These are phyloP conservation scores for Vigna hirtella DNA, from an alignment of 306 rosid species.

Conservation along the genomic window DNA sequence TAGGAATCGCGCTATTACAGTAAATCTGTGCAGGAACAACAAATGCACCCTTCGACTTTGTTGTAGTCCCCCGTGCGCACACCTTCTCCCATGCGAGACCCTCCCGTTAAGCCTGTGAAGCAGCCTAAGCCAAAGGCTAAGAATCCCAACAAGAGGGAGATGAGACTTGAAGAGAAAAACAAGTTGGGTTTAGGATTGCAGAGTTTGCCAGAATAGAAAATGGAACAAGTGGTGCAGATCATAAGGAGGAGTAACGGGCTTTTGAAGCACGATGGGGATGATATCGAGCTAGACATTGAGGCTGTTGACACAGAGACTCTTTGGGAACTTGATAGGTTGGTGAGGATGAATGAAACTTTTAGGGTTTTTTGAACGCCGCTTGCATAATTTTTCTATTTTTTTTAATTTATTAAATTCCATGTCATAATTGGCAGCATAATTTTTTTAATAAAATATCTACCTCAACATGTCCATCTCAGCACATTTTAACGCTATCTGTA, in stretches of 20 bases:
- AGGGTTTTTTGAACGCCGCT: no score
- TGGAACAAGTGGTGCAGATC: constrained; percentile 96
- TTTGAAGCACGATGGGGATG: constrained; percentile 96
- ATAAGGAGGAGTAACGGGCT: constrained; percentile 88
- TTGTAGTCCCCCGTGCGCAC: constrained; percentile 72
- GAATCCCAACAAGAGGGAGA: constrained; percentile 91
- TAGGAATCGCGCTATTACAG: constrained; percentile 64
- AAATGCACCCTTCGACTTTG: not conserved
- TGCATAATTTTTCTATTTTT: no score
- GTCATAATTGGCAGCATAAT: no score
- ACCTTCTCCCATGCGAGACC: constrained; percentile 64
- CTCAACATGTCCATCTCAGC: no score
- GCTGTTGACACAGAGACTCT: constrained; percentile 92
- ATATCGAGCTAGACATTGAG: constrained; percentile 96
- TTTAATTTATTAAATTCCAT: no score
- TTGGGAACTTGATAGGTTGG: constrained; percentile 96
- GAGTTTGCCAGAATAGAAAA: constrained; percentile 86
- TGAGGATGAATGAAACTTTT: constrained; percentile 17
- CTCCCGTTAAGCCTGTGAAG: constrained; percentile 71
- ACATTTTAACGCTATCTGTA: no score
- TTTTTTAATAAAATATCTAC: no score
- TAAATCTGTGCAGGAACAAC: constrained; percentile 58
- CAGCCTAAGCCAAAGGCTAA: constrained; percentile 95
- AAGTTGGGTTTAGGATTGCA: constrained; percentile 87
- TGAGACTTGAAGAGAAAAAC: constrained; percentile 92